Evolutionary conservation across 495 filamentous ascomycete genomes (phyloP).

Genomic region (Aspergillus leporis): DNA sequence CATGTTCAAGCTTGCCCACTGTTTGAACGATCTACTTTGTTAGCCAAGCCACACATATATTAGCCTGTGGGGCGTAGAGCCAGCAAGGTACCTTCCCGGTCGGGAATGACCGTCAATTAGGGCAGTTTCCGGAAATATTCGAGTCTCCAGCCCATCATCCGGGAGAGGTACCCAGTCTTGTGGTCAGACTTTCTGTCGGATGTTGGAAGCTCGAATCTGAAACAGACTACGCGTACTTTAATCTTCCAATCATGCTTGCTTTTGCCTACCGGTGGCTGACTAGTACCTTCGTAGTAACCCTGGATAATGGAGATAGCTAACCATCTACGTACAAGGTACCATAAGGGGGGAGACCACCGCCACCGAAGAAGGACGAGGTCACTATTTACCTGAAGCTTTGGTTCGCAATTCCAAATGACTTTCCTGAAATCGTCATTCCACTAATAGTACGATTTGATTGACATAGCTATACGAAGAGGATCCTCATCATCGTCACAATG

Average conservation of each 20-base stretch:
- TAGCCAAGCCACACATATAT: slow-evolving; percentile 5
- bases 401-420: not conserved
- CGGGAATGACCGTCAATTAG: slow-evolving; percentile 14
- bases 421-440: not conserved
- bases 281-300: not conserved
- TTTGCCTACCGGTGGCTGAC: not conserved
- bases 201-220: slow-evolving; percentile 35
- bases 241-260: slow-evolving; percentile 21
- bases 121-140: slow-evolving; percentile 3
- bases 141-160: not conserved
- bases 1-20: not conserved
- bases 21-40: not conserved
- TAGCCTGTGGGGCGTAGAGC: not conserved
- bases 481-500: not conserved
- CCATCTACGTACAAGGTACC: not conserved
- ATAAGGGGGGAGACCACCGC: not conserved
- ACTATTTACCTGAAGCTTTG: not conserved
- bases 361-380: not conserved
- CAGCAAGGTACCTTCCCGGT: slow-evolving; percentile 13
- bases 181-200: slow-evolving; percentile 13
- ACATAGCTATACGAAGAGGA: not conserved
- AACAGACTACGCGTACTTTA: slow-evolving; percentile 26
- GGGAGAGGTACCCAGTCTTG: slow-evolving; percentile 19
- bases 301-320: slow-evolving; percentile 3
- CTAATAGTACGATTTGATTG: too few species aligned